Evolutionary conservation across 179 eudicot genomes (phyloP), one percentile per base, ranked within the genome.

Genomic region (Actinidia polygama): DNA sequence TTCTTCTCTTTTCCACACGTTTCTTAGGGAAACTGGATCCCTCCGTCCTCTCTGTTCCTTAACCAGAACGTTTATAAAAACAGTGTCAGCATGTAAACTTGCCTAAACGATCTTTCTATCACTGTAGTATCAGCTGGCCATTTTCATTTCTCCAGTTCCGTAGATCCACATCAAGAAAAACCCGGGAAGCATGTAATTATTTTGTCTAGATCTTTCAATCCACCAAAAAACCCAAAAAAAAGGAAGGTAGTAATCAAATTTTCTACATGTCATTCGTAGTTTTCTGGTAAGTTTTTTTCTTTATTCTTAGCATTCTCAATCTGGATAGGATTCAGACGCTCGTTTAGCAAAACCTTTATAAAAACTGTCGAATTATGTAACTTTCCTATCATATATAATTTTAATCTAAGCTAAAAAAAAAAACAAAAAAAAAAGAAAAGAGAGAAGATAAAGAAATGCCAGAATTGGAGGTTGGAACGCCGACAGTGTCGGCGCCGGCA

Each of bases 161-260:
- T 91, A 91, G 75, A 40, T 47, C 12, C 61, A 86, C 83, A 79
- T 79, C 83, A 77, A 83, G 49, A 90, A 89, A 91, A 91, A 23
- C 73, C 85, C 79, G 21, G 55, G 55, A 79, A 91, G 70, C 78
- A 91, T 91, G 90, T 91, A 89, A 89, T 23, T 30, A 30, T 67
- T 24, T 46, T 1, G 54, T 70, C 58, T 30, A n/a, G n/a, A 11
- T 57, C n/a, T 54, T 66, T 53, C 70, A 44, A n/a, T 64, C 79
- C 79, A 64, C 57, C 55, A 6, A n/a, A 66, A 85, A 53, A 85
- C 71, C 36, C n/a, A 79, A 76, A 9, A 73, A 83, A 71, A 79
- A 73, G 47, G 77, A 83, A 80, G 44, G 12, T 6, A 70, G 51
- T 12, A 54, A 18, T 16, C 50, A 64, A 15, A 9, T 58, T 26